Percentiles rank a stretch among this genome's conserved stretches.
These are phyloP conservation scores for Fusarium incarnatum DNA, from an alignment of 2,329 filamentous ascomycete species.

Conservation along the genomic window DNA sequence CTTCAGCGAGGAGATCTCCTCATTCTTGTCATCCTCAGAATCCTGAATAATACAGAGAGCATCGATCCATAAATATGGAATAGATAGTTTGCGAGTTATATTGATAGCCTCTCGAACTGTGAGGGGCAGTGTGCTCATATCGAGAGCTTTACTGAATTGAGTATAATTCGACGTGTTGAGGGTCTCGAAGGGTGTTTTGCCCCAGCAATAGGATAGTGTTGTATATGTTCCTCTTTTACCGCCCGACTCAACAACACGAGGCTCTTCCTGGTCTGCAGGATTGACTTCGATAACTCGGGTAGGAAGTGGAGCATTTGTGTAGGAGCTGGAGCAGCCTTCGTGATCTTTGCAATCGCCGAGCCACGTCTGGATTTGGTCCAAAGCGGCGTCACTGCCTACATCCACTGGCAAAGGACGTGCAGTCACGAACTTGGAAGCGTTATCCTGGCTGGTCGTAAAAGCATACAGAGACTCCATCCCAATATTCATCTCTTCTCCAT, in stretches of 20 bases:
- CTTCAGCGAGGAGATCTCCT: not conserved
- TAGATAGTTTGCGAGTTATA: not conserved
- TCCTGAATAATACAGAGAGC: not conserved
- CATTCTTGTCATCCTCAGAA: not conserved
- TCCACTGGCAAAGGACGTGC: not conserved
- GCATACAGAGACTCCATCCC: not conserved
- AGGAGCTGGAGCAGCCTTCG: not conserved
- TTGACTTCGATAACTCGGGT: not conserved
- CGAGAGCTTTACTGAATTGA: not conserved
- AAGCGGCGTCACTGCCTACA: not conserved
- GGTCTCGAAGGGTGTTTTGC: not conserved
- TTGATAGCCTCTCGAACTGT: not conserved
- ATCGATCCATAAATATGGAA: not conserved
- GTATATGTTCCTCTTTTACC: not conserved
- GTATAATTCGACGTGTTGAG: not conserved
- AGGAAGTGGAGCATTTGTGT: not conserved
- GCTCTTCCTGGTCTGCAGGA: not conserved
- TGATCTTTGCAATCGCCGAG: not conserved
- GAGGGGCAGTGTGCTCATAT: not conserved
- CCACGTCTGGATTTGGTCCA: not conserved
- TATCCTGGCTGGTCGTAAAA: not conserved
- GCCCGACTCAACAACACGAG: not conserved
- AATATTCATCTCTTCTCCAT: accelerated
- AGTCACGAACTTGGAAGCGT: not conserved
- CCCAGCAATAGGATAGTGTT: not conserved